These are phyloP conservation scores for Neostapfia colusana DNA, from an alignment of 176 grass and related monocot species.

Conservation along the genomic window DNA sequence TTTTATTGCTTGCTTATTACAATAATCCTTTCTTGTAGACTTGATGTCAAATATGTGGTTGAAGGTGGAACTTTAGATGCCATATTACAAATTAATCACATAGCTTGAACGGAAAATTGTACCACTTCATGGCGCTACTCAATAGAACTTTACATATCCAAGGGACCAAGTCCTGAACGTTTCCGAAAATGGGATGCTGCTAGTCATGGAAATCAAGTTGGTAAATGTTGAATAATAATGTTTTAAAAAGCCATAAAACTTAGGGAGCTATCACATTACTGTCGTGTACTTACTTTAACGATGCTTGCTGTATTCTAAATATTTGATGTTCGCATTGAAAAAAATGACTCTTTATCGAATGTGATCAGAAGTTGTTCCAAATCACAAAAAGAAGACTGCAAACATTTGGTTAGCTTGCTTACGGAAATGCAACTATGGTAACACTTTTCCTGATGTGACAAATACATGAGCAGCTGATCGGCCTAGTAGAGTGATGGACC, in stretches of 20 bases:
- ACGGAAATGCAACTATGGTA: neutral
- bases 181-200: neutral
- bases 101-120: constrained; percentile 7
- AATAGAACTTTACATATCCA: neutral
- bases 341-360: neutral
- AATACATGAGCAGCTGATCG: neutral
- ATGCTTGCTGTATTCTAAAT: constrained; percentile 12
- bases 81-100: neutral
- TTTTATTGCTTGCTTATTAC: neutral
- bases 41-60: neutral
- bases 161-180: neutral
- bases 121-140: neutral
- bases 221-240: neutral
- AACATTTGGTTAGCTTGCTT: neutral
- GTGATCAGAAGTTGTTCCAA: neutral
- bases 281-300: neutral
- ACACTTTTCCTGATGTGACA: constrained; percentile 17
- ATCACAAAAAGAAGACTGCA: neutral
- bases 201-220: constrained; percentile 8
- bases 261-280: neutral
- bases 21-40: neutral
- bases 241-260: neutral
- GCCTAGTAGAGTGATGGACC: neutral
- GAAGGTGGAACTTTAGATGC: neutral
- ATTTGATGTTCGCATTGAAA: constrained; percentile 5